A percentile compares a stretch with the other conserved stretches of the same genome.
Evolutionary conservation across 129 eudicot species (phyloP).

Genomic region (Tagetes patula): DNA sequence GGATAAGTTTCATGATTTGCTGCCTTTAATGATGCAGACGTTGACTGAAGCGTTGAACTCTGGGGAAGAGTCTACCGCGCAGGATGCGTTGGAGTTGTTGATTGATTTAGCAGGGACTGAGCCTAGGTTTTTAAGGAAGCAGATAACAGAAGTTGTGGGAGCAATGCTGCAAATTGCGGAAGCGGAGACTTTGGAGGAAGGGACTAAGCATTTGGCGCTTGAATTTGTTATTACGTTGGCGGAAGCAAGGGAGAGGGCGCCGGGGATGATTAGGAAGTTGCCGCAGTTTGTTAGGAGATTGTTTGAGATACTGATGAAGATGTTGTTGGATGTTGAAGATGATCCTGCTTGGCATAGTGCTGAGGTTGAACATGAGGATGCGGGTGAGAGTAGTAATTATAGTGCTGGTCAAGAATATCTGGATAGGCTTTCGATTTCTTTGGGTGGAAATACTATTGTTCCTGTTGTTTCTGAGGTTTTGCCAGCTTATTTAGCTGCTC

Average conservation of each 20-base stretch:
- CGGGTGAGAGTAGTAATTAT: constrained; percentile 69
- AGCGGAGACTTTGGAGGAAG: constrained; percentile 82
- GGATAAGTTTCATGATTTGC: constrained; percentile 78
- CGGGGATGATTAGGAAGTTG: constrained; percentile 84
- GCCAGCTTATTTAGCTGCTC: constrained; percentile 60
- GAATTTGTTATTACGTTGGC: constrained; percentile 79
- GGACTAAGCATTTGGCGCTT: constrained; percentile 70
- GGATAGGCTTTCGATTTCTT: constrained; percentile 68
- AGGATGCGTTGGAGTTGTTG: constrained; percentile 79
- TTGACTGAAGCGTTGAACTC: constrained; percentile 71
- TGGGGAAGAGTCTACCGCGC: constrained; percentile 77
- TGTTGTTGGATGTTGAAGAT: constrained; percentile 76
- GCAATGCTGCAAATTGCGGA: constrained; percentile 88
- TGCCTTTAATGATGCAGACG: constrained; percentile 90
- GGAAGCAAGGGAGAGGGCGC: constrained; percentile 76
- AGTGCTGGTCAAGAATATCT: constrained; percentile 75
- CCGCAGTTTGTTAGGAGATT: constrained; percentile 64
- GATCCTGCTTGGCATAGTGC: constrained; percentile 71
- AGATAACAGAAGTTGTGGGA: constrained; percentile 77
- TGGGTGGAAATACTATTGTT: constrained; percentile 74
- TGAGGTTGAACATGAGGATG: constrained; percentile 67
- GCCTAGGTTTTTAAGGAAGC: constrained; percentile 84
- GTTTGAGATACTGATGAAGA: constrained; percentile 67
- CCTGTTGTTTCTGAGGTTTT: constrained; percentile 71
- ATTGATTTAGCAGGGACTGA: constrained; percentile 93